Evolutionary conservation across 352 stramenopile genomes (phyloP).

Genomic region (Pythium phragmiticola): DNA sequence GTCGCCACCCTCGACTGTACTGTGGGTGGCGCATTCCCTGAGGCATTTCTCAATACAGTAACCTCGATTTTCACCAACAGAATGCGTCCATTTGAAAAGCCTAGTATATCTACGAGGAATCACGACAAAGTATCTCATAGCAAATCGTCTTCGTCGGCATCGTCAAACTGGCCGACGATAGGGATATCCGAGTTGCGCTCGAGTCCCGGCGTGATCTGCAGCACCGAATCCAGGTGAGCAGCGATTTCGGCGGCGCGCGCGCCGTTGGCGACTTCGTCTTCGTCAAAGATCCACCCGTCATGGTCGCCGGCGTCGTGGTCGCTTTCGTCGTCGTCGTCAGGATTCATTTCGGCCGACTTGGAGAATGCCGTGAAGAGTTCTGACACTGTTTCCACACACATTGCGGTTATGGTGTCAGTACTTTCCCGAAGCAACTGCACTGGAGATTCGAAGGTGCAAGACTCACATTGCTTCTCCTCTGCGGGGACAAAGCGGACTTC

Average conservation of each 20-base stretch:
- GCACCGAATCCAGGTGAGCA: slow-evolving; percentile 68
- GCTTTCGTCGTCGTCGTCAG: slow-evolving; percentile 58
- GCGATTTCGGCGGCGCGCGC: slow-evolving; percentile 57
- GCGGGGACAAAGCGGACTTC: slow-evolving; percentile 77
- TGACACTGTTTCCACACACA: slow-evolving; percentile 40
- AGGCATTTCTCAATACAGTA: neutral
- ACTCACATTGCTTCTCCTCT: slow-evolving; percentile 63
- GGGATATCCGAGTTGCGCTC: slow-evolving; percentile 24
- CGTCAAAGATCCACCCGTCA: slow-evolving; percentile 81
- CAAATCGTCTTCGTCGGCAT: slow-evolving; percentile 68
- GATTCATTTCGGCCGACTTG: slow-evolving; percentile 83
- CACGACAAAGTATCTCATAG: slow-evolving; percentile 9
- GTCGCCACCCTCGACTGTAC: too few relatives aligned
- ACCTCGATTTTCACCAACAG: neutral
- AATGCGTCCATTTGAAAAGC: neutral
- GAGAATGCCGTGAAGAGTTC: slow-evolving; percentile 74
- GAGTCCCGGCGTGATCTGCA: slow-evolving; percentile 55
- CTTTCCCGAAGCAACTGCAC: neutral
- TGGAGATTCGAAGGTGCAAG: neutral
- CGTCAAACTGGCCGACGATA: slow-evolving; percentile 76
- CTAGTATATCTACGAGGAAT: too few relatives aligned
- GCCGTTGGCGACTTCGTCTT: slow-evolving; percentile 69
- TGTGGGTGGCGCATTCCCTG: too few relatives aligned
- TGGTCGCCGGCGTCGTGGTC: slow-evolving; percentile 21
- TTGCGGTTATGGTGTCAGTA: neutral